A percentile compares a stretch with the other conserved stretches of the same genome.
Evolutionary conservation across 2,329 filamentous ascomycete species (phyloP).

Genomic region (Proliferodiscus dingleyae): DNA sequence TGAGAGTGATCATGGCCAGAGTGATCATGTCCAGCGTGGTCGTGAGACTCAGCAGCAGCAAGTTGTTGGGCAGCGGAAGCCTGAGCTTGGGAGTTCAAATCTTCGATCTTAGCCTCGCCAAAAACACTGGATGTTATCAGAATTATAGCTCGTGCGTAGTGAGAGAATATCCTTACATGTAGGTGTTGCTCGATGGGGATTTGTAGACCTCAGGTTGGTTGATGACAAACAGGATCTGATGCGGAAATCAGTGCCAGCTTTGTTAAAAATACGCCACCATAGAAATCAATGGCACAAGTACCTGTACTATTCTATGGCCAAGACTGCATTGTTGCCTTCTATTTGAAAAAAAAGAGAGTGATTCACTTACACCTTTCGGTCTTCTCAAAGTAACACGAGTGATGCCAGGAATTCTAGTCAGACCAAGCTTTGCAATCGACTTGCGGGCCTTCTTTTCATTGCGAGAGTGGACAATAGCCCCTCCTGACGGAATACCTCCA

Average conservation of each 20-base stretch:
- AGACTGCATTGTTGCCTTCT: slow-evolving; percentile 6
- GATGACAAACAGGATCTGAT: slow-evolving; percentile 96
- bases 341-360: background rate
- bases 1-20: slow-evolving; percentile 65
- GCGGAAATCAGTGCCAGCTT: background rate
- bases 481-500: slow-evolving; percentile 67
- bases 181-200: slow-evolving; percentile 98
- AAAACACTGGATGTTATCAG: slow-evolving; percentile 67
- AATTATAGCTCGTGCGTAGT: slow-evolving; percentile 1
- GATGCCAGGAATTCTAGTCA: slow-evolving; percentile 95
- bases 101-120: slow-evolving; percentile 99
- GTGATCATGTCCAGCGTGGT: slow-evolving; percentile 48
- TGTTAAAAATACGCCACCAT: background rate
- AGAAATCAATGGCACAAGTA: background rate
- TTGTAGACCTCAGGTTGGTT: slow-evolving; percentile 99
- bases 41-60: slow-evolving; percentile 59
- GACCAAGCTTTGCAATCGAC: slow-evolving; percentile 95
- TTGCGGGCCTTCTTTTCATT: slow-evolving; percentile 99
- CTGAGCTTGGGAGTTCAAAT: slow-evolving; percentile 97
- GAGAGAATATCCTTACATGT: slow-evolving; percentile 68
- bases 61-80: slow-evolving; percentile 94
- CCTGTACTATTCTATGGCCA: background rate
- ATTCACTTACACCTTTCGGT: slow-evolving; percentile 89
- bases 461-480: slow-evolving; percentile 90
- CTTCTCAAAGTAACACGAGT: slow-evolving; percentile 95